Base-by-base conservation (phyloP, 2,329 filamentous ascomycete genomes). In the Eurotiales sp. region DNA sequence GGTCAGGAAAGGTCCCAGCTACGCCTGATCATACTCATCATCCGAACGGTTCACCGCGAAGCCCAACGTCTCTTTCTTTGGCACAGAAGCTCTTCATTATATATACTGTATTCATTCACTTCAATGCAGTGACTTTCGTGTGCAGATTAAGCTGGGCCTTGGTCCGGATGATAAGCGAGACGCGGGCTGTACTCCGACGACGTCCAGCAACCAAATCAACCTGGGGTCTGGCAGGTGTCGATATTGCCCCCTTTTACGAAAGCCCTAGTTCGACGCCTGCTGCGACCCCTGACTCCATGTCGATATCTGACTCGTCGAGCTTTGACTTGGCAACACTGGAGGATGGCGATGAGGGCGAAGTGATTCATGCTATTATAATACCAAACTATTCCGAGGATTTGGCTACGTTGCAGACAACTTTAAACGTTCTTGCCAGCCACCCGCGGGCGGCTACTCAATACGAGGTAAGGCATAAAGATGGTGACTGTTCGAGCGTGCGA, bases 381-480 rank as follows among this genome's bases (percentile, higher is more conserved):
- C 86, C 86, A 15, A 87, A 87, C 61, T 89, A 88, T 71, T 86
- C 86, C 66, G 86, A 89, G 65, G 84, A 88, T 51, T 71, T 83
- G 51, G 82, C 86, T 52, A 86, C 82, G 0, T 72, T 88, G 42
- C 77, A 80, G 56, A 84, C 87, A 62, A 88, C 86, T 0, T 69
- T 89, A 17, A 80, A 84, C 36, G 85, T 88, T 19, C 69, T 88
- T 54, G 84, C 84, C 4, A 84, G 79, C 25, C 86, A 89, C 61
- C 77, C 81, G 0, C 78, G 81, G 58, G 85, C 86, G 22, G 73
- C 75, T 50, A 74, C 72, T 58, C 81, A 77, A 45, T 89, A 88
- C 64, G 85, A 88, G 75, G 85, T 88, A 69, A 76, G 84, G 80
- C 7, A 22, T 5, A 3, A 32, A n/a, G 21, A 15, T 25, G 6